Percentiles rank a stretch among this genome's conserved stretches.
phyloP scores from a whole-genome alignment of 2,329 filamentous ascomycete species.

The Parastagonospora avenae region DNA sequence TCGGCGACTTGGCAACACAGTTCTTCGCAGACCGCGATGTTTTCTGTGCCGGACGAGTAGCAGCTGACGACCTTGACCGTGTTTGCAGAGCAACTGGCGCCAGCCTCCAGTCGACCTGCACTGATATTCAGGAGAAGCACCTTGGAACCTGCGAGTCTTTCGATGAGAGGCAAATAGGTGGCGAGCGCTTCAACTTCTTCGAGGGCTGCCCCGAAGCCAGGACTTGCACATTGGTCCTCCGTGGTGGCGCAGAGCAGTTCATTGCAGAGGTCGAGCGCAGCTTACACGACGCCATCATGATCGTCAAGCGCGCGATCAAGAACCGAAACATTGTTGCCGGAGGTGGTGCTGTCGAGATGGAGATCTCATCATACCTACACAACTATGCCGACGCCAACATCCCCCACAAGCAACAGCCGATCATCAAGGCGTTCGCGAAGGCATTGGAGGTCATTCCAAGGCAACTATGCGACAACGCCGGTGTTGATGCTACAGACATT shows the following conservation, averaged over 20 bases:
- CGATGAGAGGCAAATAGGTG: slow-evolving; percentile 95
- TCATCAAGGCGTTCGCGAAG: slow-evolving; percentile 98
- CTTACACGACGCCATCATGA: slow-evolving; percentile 99
- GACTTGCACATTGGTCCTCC: slow-evolving; percentile 94
- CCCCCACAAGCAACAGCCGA: slow-evolving; percentile 91
- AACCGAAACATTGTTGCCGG: slow-evolving; percentile 94
- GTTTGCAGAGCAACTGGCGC: slow-evolving; percentile 94
- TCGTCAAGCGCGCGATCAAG: slow-evolving; percentile 96
- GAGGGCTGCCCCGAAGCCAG: slow-evolving; percentile 93
- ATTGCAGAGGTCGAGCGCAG: slow-evolving; percentile 98
- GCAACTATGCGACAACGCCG: slow-evolving; percentile 97
- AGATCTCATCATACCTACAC: slow-evolving; percentile 91
- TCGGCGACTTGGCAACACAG: slow-evolving; percentile 95
- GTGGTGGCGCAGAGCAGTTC: slow-evolving; percentile 97
- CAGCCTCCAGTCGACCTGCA: slow-evolving; percentile 92
- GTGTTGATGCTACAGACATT: slow-evolving; percentile 97
- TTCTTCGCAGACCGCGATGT: slow-evolving; percentile 97
- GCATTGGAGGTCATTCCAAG: slow-evolving; percentile 95
- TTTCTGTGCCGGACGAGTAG: slow-evolving; percentile 95
- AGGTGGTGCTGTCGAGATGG: slow-evolving; percentile 95
- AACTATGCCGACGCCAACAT: slow-evolving; percentile 91
- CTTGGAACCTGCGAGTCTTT: slow-evolving; percentile 89
- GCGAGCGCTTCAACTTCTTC: slow-evolving; percentile 98
- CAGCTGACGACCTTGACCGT: slow-evolving; percentile 91
- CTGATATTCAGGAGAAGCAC: slow-evolving; percentile 86